Evolutionary conservation across 1,139 yeast species (phyloP), one percentile per base, ranked within the genome.

Genomic region (Candida sanyaensis): DNA sequence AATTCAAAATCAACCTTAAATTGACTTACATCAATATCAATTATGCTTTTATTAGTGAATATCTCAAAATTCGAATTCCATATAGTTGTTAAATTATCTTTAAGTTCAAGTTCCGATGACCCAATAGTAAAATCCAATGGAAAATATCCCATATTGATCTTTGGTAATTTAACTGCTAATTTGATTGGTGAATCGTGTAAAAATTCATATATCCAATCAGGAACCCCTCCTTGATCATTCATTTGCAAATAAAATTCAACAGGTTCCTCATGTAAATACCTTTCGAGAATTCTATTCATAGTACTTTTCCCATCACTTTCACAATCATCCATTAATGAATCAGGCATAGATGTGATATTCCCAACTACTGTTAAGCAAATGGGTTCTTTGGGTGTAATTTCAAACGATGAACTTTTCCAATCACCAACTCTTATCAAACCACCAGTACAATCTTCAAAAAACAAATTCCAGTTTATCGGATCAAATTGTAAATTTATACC

Each of bases 391-490:
- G 69, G 68, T 6, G 41, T 38, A 10, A 68, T 47, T 1, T 29
- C 17, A 21, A 65, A 44, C 1, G 55, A 46, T 5, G 45, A 49
- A 27, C 64, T 60, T 26, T 42, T 37, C 69, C 71, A 66, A 2
- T 49, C 32, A 1, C 74, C 74, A 6, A 69, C 50, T 21, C 52
- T 52, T 6, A 59, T 52, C 17, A 60, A 55, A 1, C 56, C 41
- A 2, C 43, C 40, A 10, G 57, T 46, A 53, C 75, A 69, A 49
- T 62, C 68, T 28, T 57, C 55, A 5, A 71, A 45, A 11, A 59
- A 53, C 3, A 70, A 42, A 43, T 63, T 61, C 73, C 73, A 68
- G 37, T 59, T 55, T 12, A 68, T 59, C 1, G 69, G 41, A 2
- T 49, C 47, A 13, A 63, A 53, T 2, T 52, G 50, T n/a, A 67